These are phyloP conservation scores for Boletus calvinii DNA, from an alignment of 1,284 basidiomycete genomes.

Conservation along the genomic window DNA sequence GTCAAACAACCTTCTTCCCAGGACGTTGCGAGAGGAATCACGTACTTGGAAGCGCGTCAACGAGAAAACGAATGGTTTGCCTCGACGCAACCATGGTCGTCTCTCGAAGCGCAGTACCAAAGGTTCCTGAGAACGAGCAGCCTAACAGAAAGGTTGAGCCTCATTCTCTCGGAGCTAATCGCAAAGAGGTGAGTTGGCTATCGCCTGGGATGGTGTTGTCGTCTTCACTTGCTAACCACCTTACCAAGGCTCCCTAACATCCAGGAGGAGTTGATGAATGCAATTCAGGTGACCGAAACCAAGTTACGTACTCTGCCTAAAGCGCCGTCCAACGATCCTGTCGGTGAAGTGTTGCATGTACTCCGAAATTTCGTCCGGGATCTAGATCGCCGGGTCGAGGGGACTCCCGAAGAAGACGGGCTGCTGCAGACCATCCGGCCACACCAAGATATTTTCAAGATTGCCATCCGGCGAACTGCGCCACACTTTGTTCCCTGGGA, in stretches of 20 bases:
- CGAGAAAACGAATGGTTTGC: conserved; percentile 71
- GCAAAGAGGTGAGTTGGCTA: conserved; percentile 44
- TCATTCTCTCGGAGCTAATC: conserved; percentile 57
- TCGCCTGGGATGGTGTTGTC: not conserved
- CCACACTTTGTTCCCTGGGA: conserved; percentile 47
- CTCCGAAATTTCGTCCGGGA: conserved; percentile 48
- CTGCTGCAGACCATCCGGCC: conserved; percentile 55
- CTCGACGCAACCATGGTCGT: conserved; percentile 53
- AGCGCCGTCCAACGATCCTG: conserved; percentile 53
- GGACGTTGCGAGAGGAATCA: conserved; percentile 53
- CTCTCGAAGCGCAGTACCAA: conserved; percentile 48
- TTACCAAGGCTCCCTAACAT: conserved; percentile 60
- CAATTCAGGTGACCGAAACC: conserved; percentile 41
- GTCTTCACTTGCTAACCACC: not conserved
- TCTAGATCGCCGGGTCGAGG: conserved; percentile 47
- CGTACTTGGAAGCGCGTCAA: conserved; percentile 57
- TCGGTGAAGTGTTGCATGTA: conserved; percentile 51
- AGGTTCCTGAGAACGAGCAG: conserved; percentile 53
- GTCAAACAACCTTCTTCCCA: conserved; percentile 69
- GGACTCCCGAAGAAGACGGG: conserved; percentile 48
- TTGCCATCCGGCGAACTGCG: conserved; percentile 49
- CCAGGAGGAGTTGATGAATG: conserved; percentile 46
- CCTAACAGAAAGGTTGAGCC: conserved; percentile 54
- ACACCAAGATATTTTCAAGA: conserved; percentile 46
- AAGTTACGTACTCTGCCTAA: conserved; percentile 48